Conservation (phyloP, 306 rosid species). For the Prinsepia uniflora region DNA sequence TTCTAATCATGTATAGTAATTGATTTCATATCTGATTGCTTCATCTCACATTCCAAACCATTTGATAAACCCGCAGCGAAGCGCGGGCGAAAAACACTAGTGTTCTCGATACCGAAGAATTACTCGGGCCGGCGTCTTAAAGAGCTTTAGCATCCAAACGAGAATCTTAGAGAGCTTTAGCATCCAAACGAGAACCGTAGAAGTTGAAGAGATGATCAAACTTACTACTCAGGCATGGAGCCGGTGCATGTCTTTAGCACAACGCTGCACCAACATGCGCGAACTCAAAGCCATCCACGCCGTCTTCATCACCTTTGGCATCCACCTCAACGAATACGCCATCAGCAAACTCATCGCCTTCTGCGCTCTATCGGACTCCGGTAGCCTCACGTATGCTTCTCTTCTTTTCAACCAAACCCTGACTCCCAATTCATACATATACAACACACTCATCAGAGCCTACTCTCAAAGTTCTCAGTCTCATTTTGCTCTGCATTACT, state of each 20-base stretch:
- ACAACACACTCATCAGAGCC: conserved; percentile 36
- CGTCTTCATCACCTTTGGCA: conserved; percentile 33
- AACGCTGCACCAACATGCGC: conserved; percentile 34
- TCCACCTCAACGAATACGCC: conserved; percentile 38
- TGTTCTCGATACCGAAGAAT: too few species aligned
- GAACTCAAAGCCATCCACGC: conserved; percentile 40
- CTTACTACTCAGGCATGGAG: conserved; percentile 32
- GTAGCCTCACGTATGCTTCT: conserved; percentile 33
- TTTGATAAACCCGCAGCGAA: too few species aligned
- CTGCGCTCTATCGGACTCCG: conserved; percentile 32
- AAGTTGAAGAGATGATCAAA: conserved; percentile 10
- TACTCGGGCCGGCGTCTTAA: too few species aligned
- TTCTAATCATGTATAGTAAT: too few species aligned
- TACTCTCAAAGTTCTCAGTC: conserved; percentile 28
- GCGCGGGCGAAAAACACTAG: too few species aligned
- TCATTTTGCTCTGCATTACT: conserved; percentile 30
- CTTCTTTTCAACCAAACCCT: conserved; percentile 24
- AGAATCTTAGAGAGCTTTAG: too few species aligned
- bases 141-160: too few species aligned
- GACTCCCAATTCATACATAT: conserved; percentile 30
- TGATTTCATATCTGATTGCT: too few species aligned
- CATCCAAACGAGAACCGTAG: too few species aligned
- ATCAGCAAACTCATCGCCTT: conserved; percentile 40
- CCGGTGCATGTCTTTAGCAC: conserved; percentile 37
- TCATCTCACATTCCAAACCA: too few species aligned